Conservation (phyloP, 2,329 filamentous ascomycete species). For the Myriosclerotinia curreyana region DNA sequence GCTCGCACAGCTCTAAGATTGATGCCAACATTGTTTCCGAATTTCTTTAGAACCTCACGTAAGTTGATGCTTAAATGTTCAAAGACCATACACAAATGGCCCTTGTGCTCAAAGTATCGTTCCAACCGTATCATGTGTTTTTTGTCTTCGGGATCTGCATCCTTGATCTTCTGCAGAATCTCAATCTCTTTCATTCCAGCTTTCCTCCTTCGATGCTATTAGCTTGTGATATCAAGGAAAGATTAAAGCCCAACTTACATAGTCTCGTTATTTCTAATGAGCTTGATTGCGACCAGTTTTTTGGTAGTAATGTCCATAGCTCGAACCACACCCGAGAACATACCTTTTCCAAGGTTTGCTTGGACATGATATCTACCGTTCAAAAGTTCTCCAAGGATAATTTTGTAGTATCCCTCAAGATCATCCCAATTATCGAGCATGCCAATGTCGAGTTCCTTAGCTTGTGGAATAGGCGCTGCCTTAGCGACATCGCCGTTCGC, state of each 20-base stretch:
- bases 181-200: slow-evolving; percentile 93
- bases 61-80: slow-evolving; percentile 93
- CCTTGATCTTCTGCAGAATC: slow-evolving; percentile 82
- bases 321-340: slow-evolving; percentile 94
- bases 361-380: slow-evolving; percentile 88
- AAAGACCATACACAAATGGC: slow-evolving; percentile 94
- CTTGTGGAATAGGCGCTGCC: slow-evolving; percentile 45
- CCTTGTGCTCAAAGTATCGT: slow-evolving; percentile 87
- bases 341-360: slow-evolving; percentile 83
- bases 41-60: slow-evolving; percentile 91
- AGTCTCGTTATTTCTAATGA: slow-evolving; percentile 94
- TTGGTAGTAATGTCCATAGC: slow-evolving; percentile 74
- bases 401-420: slow-evolving; percentile 92
- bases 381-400: slow-evolving; percentile 86
- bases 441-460: slow-evolving; percentile 62
- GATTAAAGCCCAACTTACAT: slow-evolving; percentile 49
- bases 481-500: slow-evolving; percentile 47
- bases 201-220: slow-evolving; percentile 55
- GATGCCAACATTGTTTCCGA: slow-evolving; percentile 90
- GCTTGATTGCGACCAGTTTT: slow-evolving; percentile 88
- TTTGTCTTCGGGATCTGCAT: slow-evolving; percentile 81
- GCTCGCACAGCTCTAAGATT: slow-evolving; percentile 81
- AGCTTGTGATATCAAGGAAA: slow-evolving; percentile 27
- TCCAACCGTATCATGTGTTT: slow-evolving; percentile 90
- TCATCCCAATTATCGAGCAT: slow-evolving; percentile 93